These are phyloP conservation scores for Dactylella cylindrospora DNA, from an alignment of 2,329 filamentous ascomycete species.

Conservation along the genomic window DNA sequence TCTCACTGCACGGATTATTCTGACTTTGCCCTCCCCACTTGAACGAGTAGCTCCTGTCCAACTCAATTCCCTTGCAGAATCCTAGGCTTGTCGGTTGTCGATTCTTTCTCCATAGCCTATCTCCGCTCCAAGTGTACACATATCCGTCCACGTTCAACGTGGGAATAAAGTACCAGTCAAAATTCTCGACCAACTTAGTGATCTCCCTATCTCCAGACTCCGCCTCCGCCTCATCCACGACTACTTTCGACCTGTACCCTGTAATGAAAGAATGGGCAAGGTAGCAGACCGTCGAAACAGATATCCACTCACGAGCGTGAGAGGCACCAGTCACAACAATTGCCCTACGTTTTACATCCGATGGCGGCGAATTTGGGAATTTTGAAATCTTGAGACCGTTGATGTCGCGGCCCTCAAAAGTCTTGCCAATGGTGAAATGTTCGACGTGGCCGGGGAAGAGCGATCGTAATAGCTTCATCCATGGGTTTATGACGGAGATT, in stretches of 20 bases:
- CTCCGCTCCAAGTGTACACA: constrained; percentile 86
- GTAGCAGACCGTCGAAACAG: constrained; percentile 86
- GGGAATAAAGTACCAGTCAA: constrained; percentile 85
- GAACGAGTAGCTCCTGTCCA: constrained; percentile 83
- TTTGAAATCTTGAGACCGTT: constrained; percentile 68
- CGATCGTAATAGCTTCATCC: constrained; percentile 85
- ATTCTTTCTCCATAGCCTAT: constrained; percentile 94
- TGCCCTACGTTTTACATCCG: constrained; percentile 62
- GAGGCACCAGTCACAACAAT: constrained; percentile 79
- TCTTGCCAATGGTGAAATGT: constrained; percentile 75
- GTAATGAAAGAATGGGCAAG: constrained; percentile 86
- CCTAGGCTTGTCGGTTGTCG: constrained; percentile 77
- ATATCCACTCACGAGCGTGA: constrained; percentile 97
- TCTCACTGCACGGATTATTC: constrained; percentile 85
- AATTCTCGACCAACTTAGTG: constrained; percentile 75
- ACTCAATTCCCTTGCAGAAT: constrained; percentile 83
- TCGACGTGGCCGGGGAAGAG: constrained; percentile 83
- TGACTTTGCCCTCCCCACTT: constrained; percentile 73
- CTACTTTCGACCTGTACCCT: constrained; percentile 70
- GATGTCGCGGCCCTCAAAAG: constrained; percentile 85
- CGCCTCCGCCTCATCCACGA: constrained; percentile 47
- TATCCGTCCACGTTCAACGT: constrained; percentile 93
- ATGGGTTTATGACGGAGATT: constrained; percentile 77
- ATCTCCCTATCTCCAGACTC: constrained; percentile 54
- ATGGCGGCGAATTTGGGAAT: constrained; percentile 51